Conservation (phyloP, 345 rosid genomes). For the Brassica incana region DNA sequence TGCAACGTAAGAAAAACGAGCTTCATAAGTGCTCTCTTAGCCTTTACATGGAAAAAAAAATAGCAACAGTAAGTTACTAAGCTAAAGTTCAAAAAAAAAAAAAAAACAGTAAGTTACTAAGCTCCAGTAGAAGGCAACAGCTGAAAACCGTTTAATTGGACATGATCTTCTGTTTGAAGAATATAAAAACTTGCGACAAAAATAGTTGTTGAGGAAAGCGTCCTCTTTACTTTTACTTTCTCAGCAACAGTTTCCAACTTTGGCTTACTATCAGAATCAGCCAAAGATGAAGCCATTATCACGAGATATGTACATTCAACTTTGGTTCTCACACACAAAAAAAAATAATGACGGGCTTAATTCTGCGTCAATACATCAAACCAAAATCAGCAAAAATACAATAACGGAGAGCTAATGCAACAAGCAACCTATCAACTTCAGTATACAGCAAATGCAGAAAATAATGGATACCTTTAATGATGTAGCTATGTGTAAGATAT, state of each 20-base stretch:
- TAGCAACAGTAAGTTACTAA: conserved; percentile 11
- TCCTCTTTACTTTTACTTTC: conserved; percentile 19
- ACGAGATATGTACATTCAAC: conserved; percentile 13
- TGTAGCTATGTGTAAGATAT: background rate
- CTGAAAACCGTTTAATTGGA: background rate
- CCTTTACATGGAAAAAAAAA: conserved; percentile 26
- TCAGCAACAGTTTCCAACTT: conserved; percentile 27
- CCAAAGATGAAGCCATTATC: conserved; percentile 22
- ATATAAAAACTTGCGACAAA: conserved; percentile 12
- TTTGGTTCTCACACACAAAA: background rate
- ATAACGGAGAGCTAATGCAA: conserved; percentile 19
- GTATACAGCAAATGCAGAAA: conserved; percentile 20
- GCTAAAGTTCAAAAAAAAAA: background rate
- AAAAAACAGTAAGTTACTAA: background rate
- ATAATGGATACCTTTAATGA: conserved; percentile 21
- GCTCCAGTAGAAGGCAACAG: conserved; percentile 20
- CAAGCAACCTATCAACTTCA: conserved; percentile 30
- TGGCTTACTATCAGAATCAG: conserved; percentile 35
- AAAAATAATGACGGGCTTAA: background rate
- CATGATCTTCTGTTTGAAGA: conserved; percentile 27
- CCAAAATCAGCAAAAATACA: conserved; percentile 10
- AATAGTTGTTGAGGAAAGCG: conserved; percentile 10
- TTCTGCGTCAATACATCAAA: conserved; percentile 13
- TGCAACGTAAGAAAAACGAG: conserved; percentile 2
- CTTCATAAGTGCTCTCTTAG: background rate